Percentiles rank a stretch among this genome's conserved stretches.
phyloP scores from a whole-genome alignment of 345 rosid genomes.

The Hevea brasiliensis region DNA sequence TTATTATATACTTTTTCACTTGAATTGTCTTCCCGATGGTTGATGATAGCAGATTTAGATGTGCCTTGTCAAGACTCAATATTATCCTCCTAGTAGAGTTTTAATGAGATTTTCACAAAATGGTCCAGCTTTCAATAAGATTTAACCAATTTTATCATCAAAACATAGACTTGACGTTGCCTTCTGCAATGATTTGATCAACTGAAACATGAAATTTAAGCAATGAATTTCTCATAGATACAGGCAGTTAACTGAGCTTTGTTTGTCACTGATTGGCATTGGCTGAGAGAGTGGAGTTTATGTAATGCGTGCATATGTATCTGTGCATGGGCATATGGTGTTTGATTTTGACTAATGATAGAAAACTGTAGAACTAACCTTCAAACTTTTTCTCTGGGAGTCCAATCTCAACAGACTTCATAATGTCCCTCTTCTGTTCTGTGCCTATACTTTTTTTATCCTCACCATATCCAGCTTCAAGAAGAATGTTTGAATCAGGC shows the following conservation, averaged over 20 bases:
- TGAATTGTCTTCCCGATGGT: not conserved
- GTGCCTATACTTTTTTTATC: not conserved
- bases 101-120: not conserved
- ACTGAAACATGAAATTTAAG: not conserved
- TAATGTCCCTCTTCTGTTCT: too few relatives aligned
- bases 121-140: not conserved
- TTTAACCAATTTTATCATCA: not conserved
- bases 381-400: not conserved
- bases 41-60: too few relatives aligned
- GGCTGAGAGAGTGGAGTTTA: not conserved
- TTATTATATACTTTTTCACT: not conserved
- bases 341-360: not conserved
- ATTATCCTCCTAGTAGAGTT: too few relatives aligned
- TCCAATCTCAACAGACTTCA: not conserved
- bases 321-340: not conserved
- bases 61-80: too few relatives aligned
- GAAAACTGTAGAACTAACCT: not conserved
- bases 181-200: not conserved
- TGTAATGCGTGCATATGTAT: not conserved
- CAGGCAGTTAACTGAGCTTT: not conserved
- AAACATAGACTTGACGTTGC: not conserved
- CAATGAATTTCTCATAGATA: not conserved
- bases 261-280: not conserved
- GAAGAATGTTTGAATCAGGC: not conserved
- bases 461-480: not conserved